Evolutionary conservation across 805 yeast genomes (phyloP).

Genomic region (Yarrowia divulgata): DNA sequence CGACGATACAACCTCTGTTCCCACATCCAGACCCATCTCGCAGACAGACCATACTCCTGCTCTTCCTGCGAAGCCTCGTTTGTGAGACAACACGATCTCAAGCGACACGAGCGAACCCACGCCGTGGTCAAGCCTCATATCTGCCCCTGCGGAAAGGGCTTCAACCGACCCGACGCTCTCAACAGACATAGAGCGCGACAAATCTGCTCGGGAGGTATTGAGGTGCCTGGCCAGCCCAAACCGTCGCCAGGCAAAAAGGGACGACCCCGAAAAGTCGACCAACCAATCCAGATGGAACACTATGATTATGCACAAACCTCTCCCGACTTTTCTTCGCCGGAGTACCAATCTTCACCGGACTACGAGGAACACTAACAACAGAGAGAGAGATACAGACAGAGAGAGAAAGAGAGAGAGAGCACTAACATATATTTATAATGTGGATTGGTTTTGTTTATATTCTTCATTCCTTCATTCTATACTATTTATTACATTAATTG

Average conservation of each 20-base stretch:
- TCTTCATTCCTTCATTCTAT: constrained; percentile 21
- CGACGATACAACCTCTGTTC: constrained; percentile 92
- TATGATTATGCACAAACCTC: constrained; percentile 30
- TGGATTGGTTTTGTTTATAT: constrained; percentile 32
- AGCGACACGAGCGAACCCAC: constrained; percentile 89
- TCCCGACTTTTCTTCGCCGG: constrained; percentile 36
- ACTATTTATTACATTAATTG: constrained; percentile 33
- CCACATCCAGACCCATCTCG: constrained; percentile 94
- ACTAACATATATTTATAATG: constrained; percentile 18
- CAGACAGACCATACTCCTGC: constrained; percentile 92
- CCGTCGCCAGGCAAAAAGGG: constrained; percentile 52
- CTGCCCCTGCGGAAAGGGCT: constrained; percentile 95
- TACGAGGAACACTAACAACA: neutral
- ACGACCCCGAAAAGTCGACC: constrained; percentile 49
- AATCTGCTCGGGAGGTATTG: constrained; percentile 77
- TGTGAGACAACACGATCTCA: constrained; percentile 93
- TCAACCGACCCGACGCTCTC: constrained; percentile 88
- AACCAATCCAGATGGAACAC: constrained; percentile 26
- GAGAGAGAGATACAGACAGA: neutral
- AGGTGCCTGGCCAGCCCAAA: constrained; percentile 43
- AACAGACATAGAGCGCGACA: constrained; percentile 78
- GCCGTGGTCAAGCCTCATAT: constrained; percentile 66
- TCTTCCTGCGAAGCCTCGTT: constrained; percentile 77
- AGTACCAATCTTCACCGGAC: constrained; percentile 33
- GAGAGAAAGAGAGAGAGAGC: neutral